These are phyloP conservation scores for Aspergillus saccharolyticus DNA, from an alignment of 495 filamentous ascomycete species.

Conservation along the genomic window DNA sequence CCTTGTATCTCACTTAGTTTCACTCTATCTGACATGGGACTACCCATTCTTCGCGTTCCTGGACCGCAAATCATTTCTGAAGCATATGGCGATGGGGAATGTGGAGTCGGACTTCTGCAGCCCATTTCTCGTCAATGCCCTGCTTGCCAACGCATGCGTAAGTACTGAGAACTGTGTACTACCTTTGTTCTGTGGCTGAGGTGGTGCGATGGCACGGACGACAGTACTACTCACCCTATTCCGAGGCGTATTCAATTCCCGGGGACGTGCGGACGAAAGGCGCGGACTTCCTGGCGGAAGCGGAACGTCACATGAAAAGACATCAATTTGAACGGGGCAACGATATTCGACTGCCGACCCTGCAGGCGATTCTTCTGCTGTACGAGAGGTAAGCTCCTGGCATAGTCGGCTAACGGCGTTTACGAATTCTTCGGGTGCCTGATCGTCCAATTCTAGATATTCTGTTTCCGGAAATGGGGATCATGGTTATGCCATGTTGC, in stretches of 20 bases:
- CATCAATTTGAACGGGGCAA: conserved; percentile 18
- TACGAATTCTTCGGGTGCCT: not conserved
- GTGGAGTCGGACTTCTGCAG: conserved; percentile 35
- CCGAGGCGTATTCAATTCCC: conserved; percentile 24
- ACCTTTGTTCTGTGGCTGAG: not conserved
- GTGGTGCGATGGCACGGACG: not conserved
- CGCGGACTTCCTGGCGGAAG: conserved; percentile 27
- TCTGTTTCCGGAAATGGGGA: conserved; percentile 26
- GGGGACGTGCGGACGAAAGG: conserved; percentile 29
- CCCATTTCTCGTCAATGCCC: conserved; percentile 42
- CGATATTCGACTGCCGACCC: conserved; percentile 20
- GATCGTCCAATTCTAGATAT: conserved; percentile 17
- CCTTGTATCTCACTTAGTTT: conserved; percentile 45
- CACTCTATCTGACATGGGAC: conserved; percentile 45
- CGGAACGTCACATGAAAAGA: conserved; percentile 20
- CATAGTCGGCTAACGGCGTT: not conserved
- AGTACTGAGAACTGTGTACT: not conserved
- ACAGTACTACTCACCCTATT: conserved; percentile 29
- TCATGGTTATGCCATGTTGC: conserved; percentile 28
- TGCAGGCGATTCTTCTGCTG: conserved; percentile 29
- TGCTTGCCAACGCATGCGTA: conserved; percentile 37
- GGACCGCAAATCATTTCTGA: conserved; percentile 31
- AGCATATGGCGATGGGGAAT: conserved; percentile 27
- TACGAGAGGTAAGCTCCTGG: conserved; percentile 27
- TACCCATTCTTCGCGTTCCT: conserved; percentile 38